A percentile compares a stretch with the other conserved stretches of the same genome.
These are phyloP conservation scores for Phylloporus sp. DNA, from an alignment of 768 basidiomycete species.

Conservation along the genomic window DNA sequence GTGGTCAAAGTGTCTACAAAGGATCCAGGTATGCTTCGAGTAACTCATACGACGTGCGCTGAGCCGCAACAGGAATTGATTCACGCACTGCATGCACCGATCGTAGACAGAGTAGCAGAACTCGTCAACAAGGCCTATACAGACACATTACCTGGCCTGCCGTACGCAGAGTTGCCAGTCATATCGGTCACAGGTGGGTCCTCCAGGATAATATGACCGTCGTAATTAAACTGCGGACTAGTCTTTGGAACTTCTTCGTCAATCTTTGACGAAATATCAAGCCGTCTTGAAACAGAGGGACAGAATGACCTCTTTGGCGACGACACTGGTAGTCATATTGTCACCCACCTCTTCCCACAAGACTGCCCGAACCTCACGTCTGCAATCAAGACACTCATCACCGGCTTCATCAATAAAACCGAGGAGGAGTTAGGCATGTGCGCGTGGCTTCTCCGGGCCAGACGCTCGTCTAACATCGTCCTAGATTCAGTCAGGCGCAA, in stretches of 20 bases:
- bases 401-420: constrained; percentile 44
- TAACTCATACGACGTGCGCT: constrained; percentile 1
- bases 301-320: constrained; percentile 22
- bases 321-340: constrained; percentile 21
- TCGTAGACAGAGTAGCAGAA: constrained; percentile 41
- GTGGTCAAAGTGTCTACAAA: constrained; percentile 55
- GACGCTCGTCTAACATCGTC: background rate
- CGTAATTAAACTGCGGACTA: constrained; percentile 13
- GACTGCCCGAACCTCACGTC: constrained; percentile 50
- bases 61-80: constrained; percentile 38
- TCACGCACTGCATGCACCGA: constrained; percentile 43
- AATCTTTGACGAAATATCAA: constrained; percentile 43
- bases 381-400: constrained; percentile 52
- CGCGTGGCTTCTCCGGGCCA: constrained; percentile 8
- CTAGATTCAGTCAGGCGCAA: constrained; percentile 41
- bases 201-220: background rate
- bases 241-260: constrained; percentile 43
- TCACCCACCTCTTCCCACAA: constrained; percentile 51
- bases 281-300: constrained; percentile 30
- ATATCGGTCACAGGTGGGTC: constrained; percentile 51
- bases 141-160: constrained; percentile 48
- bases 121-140: constrained; percentile 43
- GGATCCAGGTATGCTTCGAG: constrained; percentile 45
- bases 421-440: constrained; percentile 28
- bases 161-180: constrained; percentile 56